These are phyloP conservation scores for Exserohilum rostratum DNA, from an alignment of 2,329 filamentous ascomycete species.

Conservation along the genomic window DNA sequence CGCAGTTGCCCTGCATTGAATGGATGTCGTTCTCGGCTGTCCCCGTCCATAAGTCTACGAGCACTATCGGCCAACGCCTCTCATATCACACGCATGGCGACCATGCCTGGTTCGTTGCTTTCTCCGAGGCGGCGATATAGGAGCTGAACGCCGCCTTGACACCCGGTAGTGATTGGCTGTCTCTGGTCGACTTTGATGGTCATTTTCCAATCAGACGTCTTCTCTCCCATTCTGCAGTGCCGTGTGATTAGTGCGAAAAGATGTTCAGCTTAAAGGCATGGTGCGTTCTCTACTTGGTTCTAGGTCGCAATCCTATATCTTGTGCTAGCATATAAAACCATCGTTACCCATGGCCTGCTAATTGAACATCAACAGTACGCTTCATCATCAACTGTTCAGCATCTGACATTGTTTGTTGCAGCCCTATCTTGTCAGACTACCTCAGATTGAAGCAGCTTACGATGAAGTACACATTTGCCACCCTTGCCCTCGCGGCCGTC, in stretches of 20 bases:
- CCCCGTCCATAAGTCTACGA: constrained; percentile 24
- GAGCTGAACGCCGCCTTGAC: constrained; percentile 16
- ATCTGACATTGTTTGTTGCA: not conserved
- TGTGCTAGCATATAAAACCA: constrained; percentile 33
- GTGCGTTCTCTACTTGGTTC: constrained; percentile 19
- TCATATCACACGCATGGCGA: constrained; percentile 24
- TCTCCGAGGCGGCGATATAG: constrained; percentile 17
- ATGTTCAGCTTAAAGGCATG: constrained; percentile 16
- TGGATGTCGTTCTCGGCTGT: constrained; percentile 16
- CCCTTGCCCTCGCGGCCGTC: constrained; percentile 32
- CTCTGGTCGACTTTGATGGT: constrained; percentile 16
- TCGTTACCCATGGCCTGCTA: constrained; percentile 25
- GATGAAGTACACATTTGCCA: constrained; percentile 36
- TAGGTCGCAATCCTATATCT: constrained; percentile 32
- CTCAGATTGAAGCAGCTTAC: constrained; percentile 4
- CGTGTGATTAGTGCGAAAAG: constrained; percentile 18
- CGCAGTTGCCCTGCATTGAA: constrained; percentile 17
- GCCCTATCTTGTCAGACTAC: not conserved
- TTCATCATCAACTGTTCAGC: not conserved
- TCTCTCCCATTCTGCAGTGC: constrained; percentile 23
- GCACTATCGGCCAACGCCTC: constrained; percentile 32
- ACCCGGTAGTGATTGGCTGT: constrained; percentile 27
- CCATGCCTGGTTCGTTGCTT: constrained; percentile 22
- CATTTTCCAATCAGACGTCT: constrained; percentile 19
- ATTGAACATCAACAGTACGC: not conserved